Evolutionary conservation across 192 early-diverging fungal species (phyloP).

Genomic region (Spinellus fusiger): DNA sequence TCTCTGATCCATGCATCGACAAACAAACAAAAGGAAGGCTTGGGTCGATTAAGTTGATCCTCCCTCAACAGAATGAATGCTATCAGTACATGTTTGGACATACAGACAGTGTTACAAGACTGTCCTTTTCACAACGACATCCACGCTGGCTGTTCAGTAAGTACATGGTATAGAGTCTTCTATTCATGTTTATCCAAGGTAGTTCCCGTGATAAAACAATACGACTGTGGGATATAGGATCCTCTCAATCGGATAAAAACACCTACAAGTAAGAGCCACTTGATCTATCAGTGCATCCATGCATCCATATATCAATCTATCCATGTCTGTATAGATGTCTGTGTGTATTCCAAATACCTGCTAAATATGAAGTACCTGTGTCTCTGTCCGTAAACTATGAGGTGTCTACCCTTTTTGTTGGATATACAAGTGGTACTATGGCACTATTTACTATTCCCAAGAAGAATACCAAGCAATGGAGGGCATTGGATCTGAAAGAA

Average conservation of each 20-base stretch:
- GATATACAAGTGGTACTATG: conserved; percentile 22
- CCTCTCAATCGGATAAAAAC: conserved; percentile 16
- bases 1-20: not conserved
- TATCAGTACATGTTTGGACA: conserved; percentile 47
- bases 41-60: conserved; percentile 46
- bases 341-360: conserved; percentile 7
- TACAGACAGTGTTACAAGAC: conserved; percentile 23
- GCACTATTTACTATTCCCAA: conserved; percentile 1
- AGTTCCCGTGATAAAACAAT: conserved; percentile 36
- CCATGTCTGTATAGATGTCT: conserved; percentile 14
- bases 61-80: conserved; percentile 35
- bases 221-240: conserved; percentile 48
- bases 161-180: not conserved
- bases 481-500: conserved; percentile 4
- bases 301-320: not conserved
- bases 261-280: conserved; percentile 32
- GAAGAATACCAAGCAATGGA: not conserved
- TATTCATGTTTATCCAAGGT: conserved; percentile 14
- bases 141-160: conserved; percentile 44
- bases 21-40: conserved; percentile 25
- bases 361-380: not conserved
- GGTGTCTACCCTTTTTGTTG: conserved; percentile 10
- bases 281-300: not conserved
- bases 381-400: conserved; percentile 3
- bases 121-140: conserved; percentile 36